Percentiles rank a stretch among this genome's conserved stretches.
These are phyloP conservation scores for Diaporthe humulicola DNA, from an alignment of 2,329 filamentous ascomycete species.

Conservation along the genomic window DNA sequence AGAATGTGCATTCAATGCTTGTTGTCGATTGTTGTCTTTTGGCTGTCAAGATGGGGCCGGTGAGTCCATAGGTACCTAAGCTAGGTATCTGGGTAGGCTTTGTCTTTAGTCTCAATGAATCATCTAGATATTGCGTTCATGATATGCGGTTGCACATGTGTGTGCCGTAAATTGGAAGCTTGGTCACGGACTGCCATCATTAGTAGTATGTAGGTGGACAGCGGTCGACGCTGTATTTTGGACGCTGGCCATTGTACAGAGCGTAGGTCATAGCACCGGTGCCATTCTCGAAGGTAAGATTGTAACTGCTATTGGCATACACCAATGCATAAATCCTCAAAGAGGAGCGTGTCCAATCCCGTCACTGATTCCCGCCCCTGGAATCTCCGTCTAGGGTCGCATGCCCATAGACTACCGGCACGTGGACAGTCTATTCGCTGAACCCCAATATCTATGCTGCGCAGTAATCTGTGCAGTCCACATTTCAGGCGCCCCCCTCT, in stretches of 20 bases:
- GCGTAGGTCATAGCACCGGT: background rate
- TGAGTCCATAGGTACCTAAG: too few relatives aligned
- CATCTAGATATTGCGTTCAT: too few relatives aligned
- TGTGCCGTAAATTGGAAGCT: too few relatives aligned
- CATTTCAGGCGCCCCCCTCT: background rate
- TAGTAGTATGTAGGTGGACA: background rate
- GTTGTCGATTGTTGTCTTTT: too few relatives aligned
- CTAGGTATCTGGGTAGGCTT: too few relatives aligned
- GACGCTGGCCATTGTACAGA: background rate
- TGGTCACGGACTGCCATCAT: too few relatives aligned
- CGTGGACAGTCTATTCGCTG: constrained; percentile 10
- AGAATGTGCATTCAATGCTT: too few relatives aligned
- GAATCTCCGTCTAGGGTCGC: background rate
- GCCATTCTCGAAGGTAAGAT: background rate
- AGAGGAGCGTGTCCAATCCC: background rate
- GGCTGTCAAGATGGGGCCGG: too few relatives aligned
- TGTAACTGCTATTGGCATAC: background rate
- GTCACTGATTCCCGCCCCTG: background rate
- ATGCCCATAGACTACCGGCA: background rate
- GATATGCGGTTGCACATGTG: too few relatives aligned
- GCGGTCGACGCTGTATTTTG: background rate
- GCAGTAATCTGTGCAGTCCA: constrained; percentile 8
- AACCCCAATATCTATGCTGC: constrained; percentile 20
- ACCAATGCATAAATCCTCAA: background rate
- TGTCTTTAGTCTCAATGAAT: too few relatives aligned